Conservation (phyloP, 805 yeast species). For the Spathaspora sp. region DNA sequence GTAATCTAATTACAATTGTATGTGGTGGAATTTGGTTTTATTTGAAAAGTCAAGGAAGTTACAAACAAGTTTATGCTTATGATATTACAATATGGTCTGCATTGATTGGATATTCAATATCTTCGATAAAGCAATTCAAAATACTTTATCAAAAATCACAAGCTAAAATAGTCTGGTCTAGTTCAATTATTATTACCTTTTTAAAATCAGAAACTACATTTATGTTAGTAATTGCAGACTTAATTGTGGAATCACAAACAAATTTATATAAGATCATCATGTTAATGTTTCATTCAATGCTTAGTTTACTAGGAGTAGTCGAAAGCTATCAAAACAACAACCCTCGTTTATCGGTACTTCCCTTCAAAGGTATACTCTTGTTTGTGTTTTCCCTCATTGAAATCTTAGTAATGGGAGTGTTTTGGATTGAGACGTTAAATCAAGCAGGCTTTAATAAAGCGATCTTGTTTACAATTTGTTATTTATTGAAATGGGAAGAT, state of each 20-base stretch:
- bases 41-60: no score
- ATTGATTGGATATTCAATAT: background rate
- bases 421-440: slow-evolving; percentile 5
- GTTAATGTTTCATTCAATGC: slow-evolving; percentile 3
- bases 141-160: background rate
- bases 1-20: slow-evolving; percentile 1
- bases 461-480: slow-evolving; percentile 3
- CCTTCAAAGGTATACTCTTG: background rate
- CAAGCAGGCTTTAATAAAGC: background rate
- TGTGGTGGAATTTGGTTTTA: slow-evolving; percentile 2
- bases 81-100: background rate
- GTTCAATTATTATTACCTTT: background rate
- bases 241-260: slow-evolving; percentile 3
- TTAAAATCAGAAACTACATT: slow-evolving; percentile 4
- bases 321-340: background rate
- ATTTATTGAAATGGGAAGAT: slow-evolving; percentile 5
- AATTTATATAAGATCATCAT: background rate
- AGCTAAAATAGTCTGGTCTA: background rate
- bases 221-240: slow-evolving; percentile 3
- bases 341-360: background rate
- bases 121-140: background rate
- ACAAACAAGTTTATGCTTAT: background rate
- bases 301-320: slow-evolving; percentile 1
- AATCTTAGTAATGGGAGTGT: slow-evolving; percentile 1
- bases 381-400: slow-evolving; percentile 6